A percentile compares a stretch with the other conserved stretches of the same genome.
Conservation (phyloP, 371 early-diverging fungal species). For the Phascolomyces articulosus region DNA sequence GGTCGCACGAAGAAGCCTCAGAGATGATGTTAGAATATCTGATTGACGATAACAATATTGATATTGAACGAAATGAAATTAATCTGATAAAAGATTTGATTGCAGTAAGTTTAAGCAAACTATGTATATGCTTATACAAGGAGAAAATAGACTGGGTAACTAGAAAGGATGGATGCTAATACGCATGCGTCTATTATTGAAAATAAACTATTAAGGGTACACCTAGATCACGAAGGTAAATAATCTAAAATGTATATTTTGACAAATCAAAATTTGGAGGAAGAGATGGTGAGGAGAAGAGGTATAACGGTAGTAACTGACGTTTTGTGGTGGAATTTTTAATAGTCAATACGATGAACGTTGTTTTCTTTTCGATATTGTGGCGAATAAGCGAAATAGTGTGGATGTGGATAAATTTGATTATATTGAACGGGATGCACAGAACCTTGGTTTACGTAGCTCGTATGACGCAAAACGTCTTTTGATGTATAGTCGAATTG, state of each 20-base stretch:
- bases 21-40: conserved; percentile 89
- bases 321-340: neutral
- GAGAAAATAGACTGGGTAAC: too few relatives aligned
- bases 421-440: conserved; percentile 91
- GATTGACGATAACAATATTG: conserved; percentile 81
- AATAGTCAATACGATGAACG: conserved; percentile 41
- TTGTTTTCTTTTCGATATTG: conserved; percentile 91
- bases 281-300: too few relatives aligned
- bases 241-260: too few relatives aligned
- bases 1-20: conserved; percentile 92
- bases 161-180: too few relatives aligned
- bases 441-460: conserved; percentile 81
- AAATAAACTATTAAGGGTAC: conserved; percentile 25
- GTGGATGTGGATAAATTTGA: conserved; percentile 98
- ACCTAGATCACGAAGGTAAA: too few relatives aligned
- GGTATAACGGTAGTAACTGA: too few relatives aligned
- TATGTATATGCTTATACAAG: too few relatives aligned
- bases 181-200: too few relatives aligned
- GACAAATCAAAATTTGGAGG: too few relatives aligned
- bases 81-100: conserved; percentile 87
- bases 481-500: conserved; percentile 82
- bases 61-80: conserved; percentile 69
- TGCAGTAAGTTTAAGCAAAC: conserved; percentile 29
- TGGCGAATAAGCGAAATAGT: conserved; percentile 92
- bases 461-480: conserved; percentile 83